Conservation (phyloP, 805 yeast species). For the Torulaspora franciscae region DNA sequence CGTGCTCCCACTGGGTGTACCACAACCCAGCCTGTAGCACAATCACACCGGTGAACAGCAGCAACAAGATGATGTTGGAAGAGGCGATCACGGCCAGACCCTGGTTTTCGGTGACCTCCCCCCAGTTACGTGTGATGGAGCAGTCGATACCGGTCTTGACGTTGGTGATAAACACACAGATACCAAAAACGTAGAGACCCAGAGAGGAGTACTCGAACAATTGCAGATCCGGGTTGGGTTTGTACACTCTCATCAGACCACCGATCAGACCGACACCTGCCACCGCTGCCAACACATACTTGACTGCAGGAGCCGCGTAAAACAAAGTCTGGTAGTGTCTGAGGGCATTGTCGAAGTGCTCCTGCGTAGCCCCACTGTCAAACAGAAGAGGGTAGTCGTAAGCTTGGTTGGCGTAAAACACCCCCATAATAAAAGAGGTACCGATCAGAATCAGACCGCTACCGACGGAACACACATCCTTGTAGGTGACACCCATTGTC, state of each 20-base stretch:
- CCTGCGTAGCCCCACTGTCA: constrained; percentile 46
- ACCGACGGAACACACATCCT: constrained; percentile 32
- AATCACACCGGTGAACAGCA: constrained; percentile 71
- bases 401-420: constrained; percentile 70
- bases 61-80: constrained; percentile 67
- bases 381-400: constrained; percentile 77
- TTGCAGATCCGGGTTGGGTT: constrained; percentile 80
- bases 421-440: constrained; percentile 75
- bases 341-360: constrained; percentile 56
- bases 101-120: constrained; percentile 80
- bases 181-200: constrained; percentile 63
- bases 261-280: constrained; percentile 72
- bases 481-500: constrained; percentile 18
- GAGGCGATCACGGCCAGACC: constrained; percentile 93
- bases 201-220: constrained; percentile 87
- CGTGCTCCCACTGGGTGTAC: constrained; percentile 68
- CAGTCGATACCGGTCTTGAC: constrained; percentile 73
- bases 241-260: constrained; percentile 68
- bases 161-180: constrained; percentile 81
- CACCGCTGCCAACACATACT: constrained; percentile 50
- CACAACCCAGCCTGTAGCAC: constrained; percentile 83
- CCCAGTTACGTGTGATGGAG: constrained; percentile 75
- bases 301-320: constrained; percentile 45
- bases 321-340: constrained; percentile 74
- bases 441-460: constrained; percentile 36